Evolutionary conservation across 2,329 filamentous ascomycete genomes (phyloP), one percentile per base, ranked within the genome.

Genomic region (Botrytis fabae): DNA sequence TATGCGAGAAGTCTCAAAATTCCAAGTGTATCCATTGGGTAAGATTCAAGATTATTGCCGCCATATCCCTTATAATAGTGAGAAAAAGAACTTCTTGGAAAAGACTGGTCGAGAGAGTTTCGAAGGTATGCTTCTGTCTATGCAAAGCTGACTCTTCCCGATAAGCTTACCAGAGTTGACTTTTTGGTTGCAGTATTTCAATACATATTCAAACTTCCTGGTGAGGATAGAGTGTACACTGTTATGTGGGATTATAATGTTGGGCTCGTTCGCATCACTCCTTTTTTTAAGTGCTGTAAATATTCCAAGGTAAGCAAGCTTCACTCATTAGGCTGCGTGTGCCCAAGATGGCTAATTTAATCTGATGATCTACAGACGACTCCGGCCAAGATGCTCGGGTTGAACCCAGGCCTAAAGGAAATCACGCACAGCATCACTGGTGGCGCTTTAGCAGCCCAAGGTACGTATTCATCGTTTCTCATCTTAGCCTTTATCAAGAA

Each of bases 241-340:
- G 90, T 98, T 74, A 94, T 98, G 89, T 99, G 96, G 96, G 96
- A 99, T 82, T 98, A 98, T 84, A 95, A 97, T 78, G 90, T 95
- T 75, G 96, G 96, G 14, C 90, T 98, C 44, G 95, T 98, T 75
- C 91, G 95, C 75, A 97, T 97, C 82, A 98, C 95, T 2, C 92
- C 94, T 42, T 93, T 98, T 80, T 98, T 98, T 87, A 97, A 97
- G 82, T 94, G 93, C 77, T 91, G 91, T 81, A 90, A 92, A 76
- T 95, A 95, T 80, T 88, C 91, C 76, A 99, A 99, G 90, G 95
- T 94, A 81, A 80, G 85, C 78, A 54, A 48, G 4, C 40, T 69
- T 57, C 38, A 57, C 57, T 12, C 10, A 22, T 65, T 7, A 69
- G 48, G n/a, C 28, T 25, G 14, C 16, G 51, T 69, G 28, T 54